A percentile compares a stretch with the other conserved stretches of the same genome.
phyloP scores from a whole-genome alignment of 495 filamentous ascomycete genomes.

The Lophiostoma macrostomum region DNA sequence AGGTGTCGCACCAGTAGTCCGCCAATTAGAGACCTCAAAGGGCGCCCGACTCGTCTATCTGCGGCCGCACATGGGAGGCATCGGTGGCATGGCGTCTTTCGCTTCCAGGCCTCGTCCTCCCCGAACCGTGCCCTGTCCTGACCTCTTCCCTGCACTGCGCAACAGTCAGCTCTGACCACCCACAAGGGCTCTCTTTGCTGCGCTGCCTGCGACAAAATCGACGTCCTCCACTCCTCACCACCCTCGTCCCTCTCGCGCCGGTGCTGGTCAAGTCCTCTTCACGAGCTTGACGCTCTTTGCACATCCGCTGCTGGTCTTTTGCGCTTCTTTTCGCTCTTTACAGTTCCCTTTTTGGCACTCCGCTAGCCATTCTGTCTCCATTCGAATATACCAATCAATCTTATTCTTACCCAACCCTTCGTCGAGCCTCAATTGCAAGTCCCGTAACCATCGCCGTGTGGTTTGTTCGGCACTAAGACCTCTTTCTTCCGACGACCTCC shows the following conservation, averaged over 20 bases:
- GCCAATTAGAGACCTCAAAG: not conserved
- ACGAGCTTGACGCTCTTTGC: slow-evolving; percentile 25
- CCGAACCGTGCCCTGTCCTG: not conserved
- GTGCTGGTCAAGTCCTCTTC: slow-evolving; percentile 5
- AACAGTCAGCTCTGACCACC: slow-evolving; percentile 5
- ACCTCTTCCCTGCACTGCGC: not conserved
- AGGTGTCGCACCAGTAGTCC: slow-evolving; percentile 6
- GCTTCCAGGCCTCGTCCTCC: not conserved
- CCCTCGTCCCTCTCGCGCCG: not conserved
- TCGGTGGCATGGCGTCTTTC: slow-evolving; percentile 14
- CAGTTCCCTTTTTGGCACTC: not conserved
- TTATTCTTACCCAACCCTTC: slow-evolving; percentile 1
- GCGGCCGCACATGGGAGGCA: slow-evolving; percentile 4
- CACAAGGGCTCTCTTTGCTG: not conserved
- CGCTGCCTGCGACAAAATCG: not conserved
- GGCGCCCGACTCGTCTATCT: slow-evolving; percentile 9
- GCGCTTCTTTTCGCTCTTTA: slow-evolving; percentile 19
- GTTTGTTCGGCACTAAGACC: not conserved
- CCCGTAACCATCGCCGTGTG: not conserved
- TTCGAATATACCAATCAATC: slow-evolving; percentile 6
- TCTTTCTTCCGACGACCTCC: slow-evolving; percentile 16
- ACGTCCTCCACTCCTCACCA: slow-evolving; percentile 2
- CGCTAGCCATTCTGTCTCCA: not conserved
- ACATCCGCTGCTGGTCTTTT: not conserved
- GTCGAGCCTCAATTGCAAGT: slow-evolving; percentile 4